A percentile compares a stretch with the other conserved stretches of the same genome.
Evolutionary conservation across 1,284 basidiomycete species (phyloP).

Genomic region (Fomes fomentarius): DNA sequence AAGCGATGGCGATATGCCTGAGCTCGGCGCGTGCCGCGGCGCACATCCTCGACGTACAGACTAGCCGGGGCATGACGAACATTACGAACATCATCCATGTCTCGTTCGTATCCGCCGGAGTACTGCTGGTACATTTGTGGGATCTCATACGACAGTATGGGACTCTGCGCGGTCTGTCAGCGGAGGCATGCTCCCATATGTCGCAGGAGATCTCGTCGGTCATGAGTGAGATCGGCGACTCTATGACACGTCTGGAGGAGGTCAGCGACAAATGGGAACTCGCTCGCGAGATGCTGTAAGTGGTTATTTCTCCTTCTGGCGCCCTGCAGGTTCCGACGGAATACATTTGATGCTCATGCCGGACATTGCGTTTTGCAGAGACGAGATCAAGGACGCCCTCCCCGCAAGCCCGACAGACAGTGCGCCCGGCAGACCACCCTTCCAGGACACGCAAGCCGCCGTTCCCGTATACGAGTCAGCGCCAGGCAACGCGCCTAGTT

Average conservation of each 20-base stretch:
- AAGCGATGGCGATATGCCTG: slow-evolving; percentile 66
- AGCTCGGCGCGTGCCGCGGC: slow-evolving; percentile 67
- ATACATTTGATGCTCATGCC: not conserved
- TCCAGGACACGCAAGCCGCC: slow-evolving; percentile 5
- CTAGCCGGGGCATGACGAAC: slow-evolving; percentile 41
- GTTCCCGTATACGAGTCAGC: slow-evolving; percentile 4
- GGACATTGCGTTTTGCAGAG: slow-evolving; percentile 9
- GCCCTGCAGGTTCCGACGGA: not conserved
- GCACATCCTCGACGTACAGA: slow-evolving; percentile 59
- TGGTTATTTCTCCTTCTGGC: not conserved
- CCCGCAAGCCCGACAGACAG: slow-evolving; percentile 23
- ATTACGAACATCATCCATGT: slow-evolving; percentile 33
- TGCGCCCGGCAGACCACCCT: not conserved
- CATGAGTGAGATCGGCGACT: slow-evolving; percentile 27
- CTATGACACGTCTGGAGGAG: slow-evolving; percentile 31
- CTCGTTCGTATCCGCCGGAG: slow-evolving; percentile 31
- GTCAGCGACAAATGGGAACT: slow-evolving; percentile 33
- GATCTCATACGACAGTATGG: slow-evolving; percentile 31
- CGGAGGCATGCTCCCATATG: slow-evolving; percentile 14
- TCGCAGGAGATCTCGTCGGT: slow-evolving; percentile 27
- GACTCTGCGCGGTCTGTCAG: slow-evolving; percentile 9
- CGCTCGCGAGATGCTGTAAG: slow-evolving; percentile 33
- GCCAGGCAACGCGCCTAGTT: not conserved
- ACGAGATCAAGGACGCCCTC: slow-evolving; percentile 28
- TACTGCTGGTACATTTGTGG: slow-evolving; percentile 35